Base-by-base conservation (phyloP, 148 eudicot species). In the Dianthus caryophyllus region DNA sequence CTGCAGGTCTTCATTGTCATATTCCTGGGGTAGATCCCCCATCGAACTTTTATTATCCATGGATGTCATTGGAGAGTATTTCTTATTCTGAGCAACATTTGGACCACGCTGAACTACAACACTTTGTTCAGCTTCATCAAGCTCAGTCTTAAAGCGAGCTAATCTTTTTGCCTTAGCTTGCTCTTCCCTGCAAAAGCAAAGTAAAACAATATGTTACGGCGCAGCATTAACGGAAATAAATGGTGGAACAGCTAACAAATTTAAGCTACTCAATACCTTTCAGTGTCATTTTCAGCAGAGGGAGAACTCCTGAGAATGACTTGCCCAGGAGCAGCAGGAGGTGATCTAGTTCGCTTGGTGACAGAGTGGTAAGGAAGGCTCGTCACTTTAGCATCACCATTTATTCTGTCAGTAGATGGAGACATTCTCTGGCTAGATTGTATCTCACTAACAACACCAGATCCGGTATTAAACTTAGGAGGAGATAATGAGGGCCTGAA, bases 121-220 rank as follows among this genome's bases (percentile, higher is more conserved):
- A 67, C 82, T 88, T 66, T 84, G 81, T 69, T 86, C 92, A 72
- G 73, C 73, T 62, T 72, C 76, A 55, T 71, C 75, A n/a, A 67
- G 69, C 54, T 77, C 80, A 14, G 73, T 64, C 84, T 80, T 90
- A 78, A 94, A 94, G 63, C 99, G 97, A 49, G 96, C 93, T 65
- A 94, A 70, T 44, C 99, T 81, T 73, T 82, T 94, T 67, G 93
- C 99, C 82, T 90, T 94, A 63, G 99, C 99, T 72, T 84, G 86
- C 67, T 85, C 67, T 81, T 94, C 97, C 72, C 99, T 90, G 81
- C 54, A 65, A 65, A 63, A n/a, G n/a, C n/a, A n/a, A 56, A 65
- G 39, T 51, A 46, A 25, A 51, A 60, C 46, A 18, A 53, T 29
- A 55, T 71, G 26, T 65, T 12, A 56, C 53, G 25, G 21, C 15